Conservation (phyloP, 345 rosid species). For the Eucalyptus sp. region DNA sequence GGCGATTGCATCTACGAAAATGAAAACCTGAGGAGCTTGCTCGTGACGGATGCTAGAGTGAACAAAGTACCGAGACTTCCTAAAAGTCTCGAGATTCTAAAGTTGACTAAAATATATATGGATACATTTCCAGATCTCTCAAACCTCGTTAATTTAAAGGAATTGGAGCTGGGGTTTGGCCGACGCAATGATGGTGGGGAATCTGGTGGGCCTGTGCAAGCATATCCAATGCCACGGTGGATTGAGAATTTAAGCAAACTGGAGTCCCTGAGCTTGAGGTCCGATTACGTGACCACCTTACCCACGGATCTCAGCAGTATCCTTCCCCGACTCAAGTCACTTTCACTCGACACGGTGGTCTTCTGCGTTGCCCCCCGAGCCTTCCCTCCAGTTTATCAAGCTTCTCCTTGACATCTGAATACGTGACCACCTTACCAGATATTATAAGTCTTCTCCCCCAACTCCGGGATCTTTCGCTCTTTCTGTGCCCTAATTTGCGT, state of each 20-base stretch:
- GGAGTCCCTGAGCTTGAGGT: accelerated
- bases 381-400: not conserved
- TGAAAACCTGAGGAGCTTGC: not conserved
- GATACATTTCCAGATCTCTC: not conserved
- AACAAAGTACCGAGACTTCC: not conserved
- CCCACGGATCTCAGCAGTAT: not conserved
- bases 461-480: accelerated
- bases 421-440: accelerated
- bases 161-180: accelerated
- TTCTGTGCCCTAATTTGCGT: too few relatives aligned
- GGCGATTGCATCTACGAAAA: not conserved
- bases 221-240: not conserved
- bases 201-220: not conserved
- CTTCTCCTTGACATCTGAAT: accelerated
- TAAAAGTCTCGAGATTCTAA: not conserved
- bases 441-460: accelerated
- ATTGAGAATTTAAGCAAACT: not conserved
- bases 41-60: accelerated
- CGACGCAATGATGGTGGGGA: accelerated
- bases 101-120: accelerated
- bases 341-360: not conserved
- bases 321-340: too few relatives aligned
- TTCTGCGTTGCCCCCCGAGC: not conserved
- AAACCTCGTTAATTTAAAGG: not conserved
- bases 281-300: not conserved